A percentile compares a stretch with the other conserved stretches of the same genome.
These are phyloP conservation scores for Cordyceps tenuipes DNA, from an alignment of 2,329 filamentous ascomycete genomes.

Conservation along the genomic window DNA sequence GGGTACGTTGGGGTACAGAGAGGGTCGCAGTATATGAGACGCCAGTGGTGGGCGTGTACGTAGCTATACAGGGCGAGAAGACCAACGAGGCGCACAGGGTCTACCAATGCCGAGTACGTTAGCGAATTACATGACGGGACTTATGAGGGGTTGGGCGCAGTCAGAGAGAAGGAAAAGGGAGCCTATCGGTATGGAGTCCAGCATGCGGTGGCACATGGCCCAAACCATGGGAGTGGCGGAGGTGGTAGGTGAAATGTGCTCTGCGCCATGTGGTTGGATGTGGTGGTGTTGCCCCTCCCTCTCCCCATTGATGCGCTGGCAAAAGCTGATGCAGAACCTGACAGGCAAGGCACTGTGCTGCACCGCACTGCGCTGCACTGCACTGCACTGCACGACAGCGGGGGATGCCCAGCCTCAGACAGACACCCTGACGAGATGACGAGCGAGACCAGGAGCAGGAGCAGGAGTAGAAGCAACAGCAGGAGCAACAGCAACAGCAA, in stretches of 20 bases:
- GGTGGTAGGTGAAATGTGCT: neutral
- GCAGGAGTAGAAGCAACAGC: no score
- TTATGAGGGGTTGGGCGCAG: conserved; percentile 1
- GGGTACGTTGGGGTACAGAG: conserved; percentile 11
- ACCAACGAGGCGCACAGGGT: neutral
- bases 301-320: conserved; percentile 10
- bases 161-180: neutral
- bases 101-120: conserved; percentile 5
- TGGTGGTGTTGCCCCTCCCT: conserved; percentile 5
- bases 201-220: neutral
- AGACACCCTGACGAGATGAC: neutral
- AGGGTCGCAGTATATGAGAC: conserved; percentile 8
- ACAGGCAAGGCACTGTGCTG: neutral
- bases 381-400: neutral
- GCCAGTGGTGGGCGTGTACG: neutral
- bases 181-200: neutral
- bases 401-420: neutral
- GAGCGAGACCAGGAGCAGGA: no score
- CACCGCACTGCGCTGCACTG: no score
- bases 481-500: neutral
- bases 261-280: neutral
- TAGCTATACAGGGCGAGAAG: neutral
- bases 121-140: conserved; percentile 7
- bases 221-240: neutral
- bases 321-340: conserved; percentile 1